Conservation (phyloP, 2,329 filamentous ascomycete genomes). For the Delphinella strobiligena region DNA sequence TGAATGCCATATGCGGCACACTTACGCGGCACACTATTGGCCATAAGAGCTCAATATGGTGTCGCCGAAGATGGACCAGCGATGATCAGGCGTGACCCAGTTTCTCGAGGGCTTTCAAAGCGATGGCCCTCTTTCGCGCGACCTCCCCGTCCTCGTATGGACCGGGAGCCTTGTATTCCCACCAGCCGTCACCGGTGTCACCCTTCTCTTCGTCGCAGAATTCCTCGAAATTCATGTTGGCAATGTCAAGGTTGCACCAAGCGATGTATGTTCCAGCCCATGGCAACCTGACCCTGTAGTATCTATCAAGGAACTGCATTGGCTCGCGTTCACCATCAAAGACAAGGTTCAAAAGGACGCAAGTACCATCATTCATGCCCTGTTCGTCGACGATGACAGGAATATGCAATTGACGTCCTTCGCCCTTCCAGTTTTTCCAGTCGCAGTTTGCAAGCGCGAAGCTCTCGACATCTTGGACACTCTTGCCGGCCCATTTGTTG, state of each 20-base stretch:
- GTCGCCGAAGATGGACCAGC: too few relatives aligned
- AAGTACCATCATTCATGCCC: too few relatives aligned
- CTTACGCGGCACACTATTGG: too few relatives aligned
- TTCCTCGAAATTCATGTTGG: constrained; percentile 11
- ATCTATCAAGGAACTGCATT: constrained; percentile 4
- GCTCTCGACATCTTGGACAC: constrained; percentile 9
- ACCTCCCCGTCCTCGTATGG: too few relatives aligned
- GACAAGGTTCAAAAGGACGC: constrained; percentile 5
- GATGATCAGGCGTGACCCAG: too few relatives aligned
- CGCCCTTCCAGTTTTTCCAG: too few relatives aligned
- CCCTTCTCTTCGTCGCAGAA: constrained; percentile 7
- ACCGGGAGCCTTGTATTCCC: not conserved
- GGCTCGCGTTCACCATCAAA: constrained; percentile 9
- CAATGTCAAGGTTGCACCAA: constrained; percentile 13
- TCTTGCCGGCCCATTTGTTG: constrained; percentile 9
- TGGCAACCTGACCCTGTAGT: constrained; percentile 9
- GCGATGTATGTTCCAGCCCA: constrained; percentile 8
- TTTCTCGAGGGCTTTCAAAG: too few relatives aligned
- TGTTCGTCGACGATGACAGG: too few relatives aligned
- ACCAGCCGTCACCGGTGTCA: not conserved
- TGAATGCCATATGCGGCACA: too few relatives aligned
- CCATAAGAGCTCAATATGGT: too few relatives aligned
- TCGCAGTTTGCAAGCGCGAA: constrained; percentile 7
- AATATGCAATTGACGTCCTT: too few relatives aligned
- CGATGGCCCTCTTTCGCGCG: too few relatives aligned